Evolutionary conservation across 2,329 filamentous ascomycete species (phyloP).

Genomic region (Cladosporium sp.): DNA sequence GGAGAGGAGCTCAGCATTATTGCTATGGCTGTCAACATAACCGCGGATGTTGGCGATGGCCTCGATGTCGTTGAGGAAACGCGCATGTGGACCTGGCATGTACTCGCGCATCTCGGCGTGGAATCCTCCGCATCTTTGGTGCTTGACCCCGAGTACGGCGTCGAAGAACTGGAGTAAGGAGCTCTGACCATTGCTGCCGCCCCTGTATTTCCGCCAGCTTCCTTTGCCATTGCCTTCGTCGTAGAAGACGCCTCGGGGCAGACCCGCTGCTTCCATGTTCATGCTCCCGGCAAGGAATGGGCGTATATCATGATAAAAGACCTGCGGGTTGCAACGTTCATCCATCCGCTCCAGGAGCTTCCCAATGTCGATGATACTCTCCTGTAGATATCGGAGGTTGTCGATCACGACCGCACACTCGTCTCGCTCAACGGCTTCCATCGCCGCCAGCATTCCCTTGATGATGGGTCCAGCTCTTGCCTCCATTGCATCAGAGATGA

Average conservation of each 20-base stretch:
- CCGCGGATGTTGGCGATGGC: constrained; percentile 42
- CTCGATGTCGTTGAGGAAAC: constrained; percentile 46
- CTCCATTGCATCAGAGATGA: constrained; percentile 51
- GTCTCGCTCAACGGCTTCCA: constrained; percentile 39
- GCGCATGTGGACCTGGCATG: constrained; percentile 50
- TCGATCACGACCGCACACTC: constrained; percentile 35
- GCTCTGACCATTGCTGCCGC: constrained; percentile 53
- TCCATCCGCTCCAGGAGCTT: constrained; percentile 47
- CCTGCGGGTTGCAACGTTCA: constrained; percentile 43
- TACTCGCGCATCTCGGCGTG: constrained; percentile 48
- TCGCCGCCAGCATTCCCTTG: constrained; percentile 43
- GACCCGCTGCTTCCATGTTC: constrained; percentile 48
- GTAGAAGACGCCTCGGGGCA: constrained; percentile 50
- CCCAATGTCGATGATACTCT: constrained; percentile 40
- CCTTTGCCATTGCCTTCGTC: constrained; percentile 46
- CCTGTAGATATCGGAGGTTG: constrained; percentile 37
- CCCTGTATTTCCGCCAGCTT: constrained; percentile 47
- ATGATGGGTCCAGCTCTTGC: constrained; percentile 45
- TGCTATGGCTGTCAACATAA: constrained; percentile 36
- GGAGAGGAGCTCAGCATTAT: constrained; percentile 32
- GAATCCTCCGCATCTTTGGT: constrained; percentile 27
- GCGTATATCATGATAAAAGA: constrained; percentile 50
- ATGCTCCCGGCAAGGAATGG: constrained; percentile 50
- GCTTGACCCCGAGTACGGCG: constrained; percentile 47
- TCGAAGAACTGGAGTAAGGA: constrained; percentile 52